Evolutionary conservation across 306 rosid genomes (phyloP).

Genomic region (Dicorynia guianensis): DNA sequence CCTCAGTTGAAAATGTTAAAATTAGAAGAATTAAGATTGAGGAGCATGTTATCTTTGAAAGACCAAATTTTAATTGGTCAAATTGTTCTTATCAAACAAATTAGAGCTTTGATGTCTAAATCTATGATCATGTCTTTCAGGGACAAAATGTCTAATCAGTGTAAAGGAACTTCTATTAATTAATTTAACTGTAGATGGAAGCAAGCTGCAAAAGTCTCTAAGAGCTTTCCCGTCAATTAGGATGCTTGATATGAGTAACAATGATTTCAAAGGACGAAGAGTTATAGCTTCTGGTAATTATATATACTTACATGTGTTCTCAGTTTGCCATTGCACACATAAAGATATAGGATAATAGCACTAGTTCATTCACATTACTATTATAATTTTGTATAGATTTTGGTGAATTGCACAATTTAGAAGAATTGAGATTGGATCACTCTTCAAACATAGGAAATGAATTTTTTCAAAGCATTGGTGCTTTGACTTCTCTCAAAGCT

Average conservation of each 20-base stretch:
- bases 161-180: background rate
- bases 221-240: slow-evolving; percentile 26
- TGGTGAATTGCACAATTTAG: slow-evolving; percentile 4
- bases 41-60: too few species aligned
- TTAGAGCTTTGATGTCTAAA: too few species aligned
- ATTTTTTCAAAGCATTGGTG: slow-evolving; percentile 26
- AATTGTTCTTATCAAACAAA: too few species aligned
- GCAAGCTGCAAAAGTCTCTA: background rate
- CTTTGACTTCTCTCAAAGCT: slow-evolving; percentile 28
- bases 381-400: background rate
- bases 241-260: background rate
- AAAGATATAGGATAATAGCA: too few species aligned
- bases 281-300: slow-evolving; percentile 13
- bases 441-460: background rate
- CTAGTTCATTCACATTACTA: too few species aligned
- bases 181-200: background rate
- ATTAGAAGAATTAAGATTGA: too few species aligned
- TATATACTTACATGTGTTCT: background rate
- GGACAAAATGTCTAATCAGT: background rate
- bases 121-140: background rate
- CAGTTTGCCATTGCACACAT: background rate
- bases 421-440: background rate
- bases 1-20: too few species aligned
- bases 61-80: too few species aligned
- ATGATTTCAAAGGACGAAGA: background rate